Base-by-base conservation (phyloP, 108 stramenopile genomes). In the Aurantiochytrium sp. region DNA sequence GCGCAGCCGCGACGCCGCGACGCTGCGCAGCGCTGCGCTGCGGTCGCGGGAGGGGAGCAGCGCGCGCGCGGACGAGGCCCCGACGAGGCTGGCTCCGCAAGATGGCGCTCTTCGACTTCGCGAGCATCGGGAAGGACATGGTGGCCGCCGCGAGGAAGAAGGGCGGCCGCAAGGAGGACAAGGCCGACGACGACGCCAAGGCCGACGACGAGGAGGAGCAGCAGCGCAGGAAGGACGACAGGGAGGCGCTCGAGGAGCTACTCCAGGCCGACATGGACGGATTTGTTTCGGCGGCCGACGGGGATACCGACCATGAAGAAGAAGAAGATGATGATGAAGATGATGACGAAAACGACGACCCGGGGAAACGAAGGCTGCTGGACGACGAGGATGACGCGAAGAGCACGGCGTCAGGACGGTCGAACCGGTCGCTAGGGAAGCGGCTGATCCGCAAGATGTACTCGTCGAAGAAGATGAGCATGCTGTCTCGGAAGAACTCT, bases 71-170 rank as follows among this genome's bases (percentile, higher is more conserved):
- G 50, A 17, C 50, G 1, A 5, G 10, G 12, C 50, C 2, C 50
- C 17, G 50, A 3, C 3, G 1, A 1, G 8, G 50, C 50, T 24
- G 34, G 59, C 59, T 12, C 8, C 10, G 30, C 42, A 81, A 12
- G 17, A 81, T 81, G 73, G 73, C 73, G 73, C 73, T 81, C 73
- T 81, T 81, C 24, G 73, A 81, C 45, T 39, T 81, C 24, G 73
- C 73, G 17, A 48, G 45, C 73, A 81, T 81, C 10, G 73, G 73
- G 21, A 41, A 81, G 45, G 73, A 81, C 24, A 41, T 81, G 39
- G 42, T 81, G n/a, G 39, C 10, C 24, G 73, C 39, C 6, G 73
- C 39, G 42, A 6, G 45, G 10, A 48, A 81, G 32, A 48, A 48
- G 73, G 39, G 73, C 39, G 17, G 73, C 45, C 21, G 73, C 27